Conservation (phyloP, 108 stramenopile species). For the Epithemia pelagica region DNA sequence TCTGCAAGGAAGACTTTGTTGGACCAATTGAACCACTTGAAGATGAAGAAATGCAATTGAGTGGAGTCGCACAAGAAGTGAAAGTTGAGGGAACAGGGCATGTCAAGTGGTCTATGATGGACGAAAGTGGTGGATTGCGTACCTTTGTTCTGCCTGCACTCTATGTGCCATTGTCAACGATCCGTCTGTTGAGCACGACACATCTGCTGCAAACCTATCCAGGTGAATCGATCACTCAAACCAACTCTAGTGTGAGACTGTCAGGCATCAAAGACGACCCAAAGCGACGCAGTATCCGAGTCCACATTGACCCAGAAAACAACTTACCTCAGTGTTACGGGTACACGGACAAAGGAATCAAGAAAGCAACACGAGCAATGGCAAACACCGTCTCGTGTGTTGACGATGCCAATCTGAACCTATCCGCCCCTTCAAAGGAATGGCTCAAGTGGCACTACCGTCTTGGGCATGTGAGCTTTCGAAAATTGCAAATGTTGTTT, state of each 20-base stretch:
- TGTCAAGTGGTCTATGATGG: not conserved
- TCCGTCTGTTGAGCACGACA: not conserved
- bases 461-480: constrained; percentile 19
- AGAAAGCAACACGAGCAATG: not conserved
- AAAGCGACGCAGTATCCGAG: not conserved
- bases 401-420: constrained; percentile 28
- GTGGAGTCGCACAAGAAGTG: not conserved
- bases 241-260: not conserved
- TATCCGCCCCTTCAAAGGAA: constrained; percentile 17
- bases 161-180: not conserved
- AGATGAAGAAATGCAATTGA: not conserved
- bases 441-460: constrained; percentile 21
- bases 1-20: constrained; percentile 17
- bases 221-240: not conserved
- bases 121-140: not conserved
- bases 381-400: not conserved
- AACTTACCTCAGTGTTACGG: not conserved
- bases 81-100: not conserved
- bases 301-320: not conserved
- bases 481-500: constrained; percentile 9
- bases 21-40: not conserved
- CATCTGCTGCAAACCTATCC: not conserved
- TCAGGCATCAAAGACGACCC: not conserved
- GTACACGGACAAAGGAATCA: not conserved
- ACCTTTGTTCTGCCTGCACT: not conserved